Percentiles rank a stretch among this genome's conserved stretches.
Conservation (phyloP, 164 flowering plant species). For the Dillenia suffruticosa region DNA sequence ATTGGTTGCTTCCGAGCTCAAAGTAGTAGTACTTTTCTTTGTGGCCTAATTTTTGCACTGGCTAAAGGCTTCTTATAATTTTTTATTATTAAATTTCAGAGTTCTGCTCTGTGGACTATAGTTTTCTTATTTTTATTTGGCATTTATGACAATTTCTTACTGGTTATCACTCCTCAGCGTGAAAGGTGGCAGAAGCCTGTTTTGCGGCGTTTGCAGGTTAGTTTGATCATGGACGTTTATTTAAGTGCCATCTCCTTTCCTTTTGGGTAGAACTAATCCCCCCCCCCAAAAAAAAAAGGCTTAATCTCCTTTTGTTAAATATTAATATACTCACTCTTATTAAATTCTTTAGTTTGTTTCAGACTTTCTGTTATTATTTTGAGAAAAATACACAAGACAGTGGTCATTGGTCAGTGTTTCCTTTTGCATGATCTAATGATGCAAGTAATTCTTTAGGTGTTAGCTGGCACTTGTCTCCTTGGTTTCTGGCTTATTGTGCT, state of each 20-base stretch:
- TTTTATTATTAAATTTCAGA: no score
- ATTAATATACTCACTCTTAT: no score
- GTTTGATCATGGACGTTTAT: conserved; percentile 9
- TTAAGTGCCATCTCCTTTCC: background rate
- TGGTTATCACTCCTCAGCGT: conserved; percentile 44
- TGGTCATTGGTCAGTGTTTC: background rate
- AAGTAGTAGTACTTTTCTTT: background rate
- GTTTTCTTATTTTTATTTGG: no score
- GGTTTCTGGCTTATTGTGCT: background rate
- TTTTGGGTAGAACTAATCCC: background rate
- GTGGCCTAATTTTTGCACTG: background rate
- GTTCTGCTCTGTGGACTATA: no score
- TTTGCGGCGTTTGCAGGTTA: conserved; percentile 90
- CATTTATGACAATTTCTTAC: no score
- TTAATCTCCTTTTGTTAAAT: no score
- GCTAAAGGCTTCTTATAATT: background rate
- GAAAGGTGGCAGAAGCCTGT: conserved; percentile 96
- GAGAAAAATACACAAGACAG: no score
- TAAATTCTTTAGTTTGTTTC: no score
- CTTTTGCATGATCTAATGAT: background rate
- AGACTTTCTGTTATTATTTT: no score
- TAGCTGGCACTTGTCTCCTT: background rate
- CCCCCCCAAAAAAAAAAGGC: no score
- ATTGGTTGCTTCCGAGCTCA: background rate
- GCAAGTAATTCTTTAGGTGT: conserved; percentile 1